Percentiles rank a stretch among this genome's conserved stretches.
Conservation (phyloP, 2,329 filamentous ascomycete genomes). For the Phialemoniopsis sp. region DNA sequence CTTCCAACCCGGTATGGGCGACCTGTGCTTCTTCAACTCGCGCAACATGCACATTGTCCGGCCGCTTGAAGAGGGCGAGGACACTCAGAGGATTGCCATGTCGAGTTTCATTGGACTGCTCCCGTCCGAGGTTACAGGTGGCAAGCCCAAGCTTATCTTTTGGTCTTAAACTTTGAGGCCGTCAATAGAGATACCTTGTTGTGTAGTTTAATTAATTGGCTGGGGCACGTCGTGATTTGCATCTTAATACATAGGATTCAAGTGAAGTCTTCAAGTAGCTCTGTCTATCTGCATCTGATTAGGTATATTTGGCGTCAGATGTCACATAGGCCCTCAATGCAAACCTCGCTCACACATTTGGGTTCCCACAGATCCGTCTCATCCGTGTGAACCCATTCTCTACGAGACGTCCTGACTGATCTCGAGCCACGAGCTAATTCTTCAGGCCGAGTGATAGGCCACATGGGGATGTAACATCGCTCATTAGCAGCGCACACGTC, state of each 20-base stretch:
- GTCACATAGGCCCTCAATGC: constrained; percentile 1
- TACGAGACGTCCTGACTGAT: constrained; percentile 10
- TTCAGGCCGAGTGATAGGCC: constrained; percentile 29
- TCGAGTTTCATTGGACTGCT: not conserved
- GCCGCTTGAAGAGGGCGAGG: not conserved
- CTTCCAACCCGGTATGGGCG: not conserved
- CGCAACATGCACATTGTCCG: not conserved
- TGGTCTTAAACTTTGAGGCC: not conserved
- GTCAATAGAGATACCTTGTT: no score
- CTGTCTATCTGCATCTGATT: no score
- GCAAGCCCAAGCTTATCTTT: not conserved
- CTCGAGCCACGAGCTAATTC: constrained; percentile 4
- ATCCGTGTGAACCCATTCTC: constrained; percentile 12
- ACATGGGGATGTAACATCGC: constrained; percentile 46
- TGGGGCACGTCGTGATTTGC: no score
- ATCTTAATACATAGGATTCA: no score
- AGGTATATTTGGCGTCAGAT: no score
- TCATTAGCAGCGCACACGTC: constrained; percentile 35
- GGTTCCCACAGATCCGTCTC: constrained; percentile 22
- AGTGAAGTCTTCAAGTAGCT: no score
- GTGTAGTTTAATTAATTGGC: no score
- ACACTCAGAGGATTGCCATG: not conserved
- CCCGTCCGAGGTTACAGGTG: not conserved
- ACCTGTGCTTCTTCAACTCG: not conserved
- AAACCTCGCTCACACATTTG: constrained; percentile 13